Evolutionary conservation across 306 rosid species (phyloP), one percentile per base, ranked within the genome.

Genomic region (Lablab purpureus): DNA sequence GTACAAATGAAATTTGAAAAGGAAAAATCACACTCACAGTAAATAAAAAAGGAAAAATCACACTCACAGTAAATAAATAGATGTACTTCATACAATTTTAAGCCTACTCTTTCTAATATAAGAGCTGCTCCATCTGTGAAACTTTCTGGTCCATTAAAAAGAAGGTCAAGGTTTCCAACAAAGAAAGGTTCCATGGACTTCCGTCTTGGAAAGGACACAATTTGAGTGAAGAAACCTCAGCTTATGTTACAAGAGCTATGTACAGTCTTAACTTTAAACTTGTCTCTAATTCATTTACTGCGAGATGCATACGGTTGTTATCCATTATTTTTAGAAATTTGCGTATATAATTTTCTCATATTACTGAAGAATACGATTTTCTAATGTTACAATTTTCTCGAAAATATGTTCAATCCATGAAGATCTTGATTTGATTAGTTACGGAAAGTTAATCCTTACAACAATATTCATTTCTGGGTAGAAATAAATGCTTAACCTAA

Each of bases 131-230:
- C n/a, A n/a, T n/a, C n/a, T n/a, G n/a, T n/a, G n/a, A n/a, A n/a
- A n/a, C n/a, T n/a, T n/a, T n/a, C n/a, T n/a, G n/a, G n/a, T n/a
- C n/a, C n/a, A n/a, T n/a, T n/a, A n/a, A n/a, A n/a, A n/a, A n/a
- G n/a, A n/a, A n/a, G n/a, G n/a, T n/a, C n/a, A n/a, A n/a, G n/a
- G n/a, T n/a, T n/a, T 79, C 68, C 79, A 86, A 7, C 88, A 76
- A 71, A 81, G 84, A 83, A 85, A 85, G 81, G 80, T 71, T 21
- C 77, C 78, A 73, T 82, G 87, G 75, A 77, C 81, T 71, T 81
- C 83, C 75, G 65, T 77, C 63, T 76, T 84, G 87, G 83, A 74
- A 77, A 87, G 81, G 83, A 81, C 82, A 65, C 85, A 78, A 5
- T 79, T 82, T 73, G 85, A 80, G 81, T 85, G 92, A 88, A 34